Conservation (phyloP, 331 rosid species). For the Arachis monticola region DNA sequence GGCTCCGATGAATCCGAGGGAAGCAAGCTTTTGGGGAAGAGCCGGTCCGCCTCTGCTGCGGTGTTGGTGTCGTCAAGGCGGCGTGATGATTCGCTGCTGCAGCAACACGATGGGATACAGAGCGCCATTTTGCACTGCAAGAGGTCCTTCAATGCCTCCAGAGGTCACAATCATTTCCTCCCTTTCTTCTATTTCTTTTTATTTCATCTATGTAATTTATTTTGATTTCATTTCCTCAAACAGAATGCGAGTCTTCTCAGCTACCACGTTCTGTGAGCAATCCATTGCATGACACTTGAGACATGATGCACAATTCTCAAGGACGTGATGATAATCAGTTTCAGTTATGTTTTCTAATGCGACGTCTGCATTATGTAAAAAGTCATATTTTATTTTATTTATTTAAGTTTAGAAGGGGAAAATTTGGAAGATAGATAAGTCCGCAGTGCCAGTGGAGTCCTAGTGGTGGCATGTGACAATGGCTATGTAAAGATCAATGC, state of each 20-base stretch:
- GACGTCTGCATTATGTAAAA: too few relatives aligned
- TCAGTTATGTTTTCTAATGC: too few relatives aligned
- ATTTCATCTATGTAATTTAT: neutral
- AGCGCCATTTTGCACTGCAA: conserved; percentile 93
- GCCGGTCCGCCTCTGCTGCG: conserved; percentile 69
- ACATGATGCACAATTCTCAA: neutral
- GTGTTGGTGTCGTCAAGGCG: conserved; percentile 46
- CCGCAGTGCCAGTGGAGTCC: neutral
- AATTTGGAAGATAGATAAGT: neutral
- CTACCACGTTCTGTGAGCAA: conserved; percentile 52
- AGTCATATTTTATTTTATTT: too few relatives aligned
- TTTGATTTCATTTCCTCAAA: neutral
- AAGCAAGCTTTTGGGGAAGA: conserved; percentile 71
- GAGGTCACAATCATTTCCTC: conserved; percentile 48
- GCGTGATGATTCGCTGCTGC: conserved; percentile 78
- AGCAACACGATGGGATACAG: conserved; percentile 91
- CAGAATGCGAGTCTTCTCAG: conserved; percentile 60
- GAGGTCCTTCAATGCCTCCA: conserved; percentile 76
- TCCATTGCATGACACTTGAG: conserved; percentile 41
- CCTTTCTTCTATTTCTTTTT: neutral
- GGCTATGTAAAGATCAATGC: conserved; percentile 13
- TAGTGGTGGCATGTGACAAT: conserved; percentile 16
- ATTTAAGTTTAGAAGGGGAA: too few relatives aligned
- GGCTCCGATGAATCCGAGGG: neutral
- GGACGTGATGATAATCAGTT: neutral